Evolutionary conservation across 192 early-diverging fungal genomes (phyloP).

Genomic region (Coemansia furcata): DNA sequence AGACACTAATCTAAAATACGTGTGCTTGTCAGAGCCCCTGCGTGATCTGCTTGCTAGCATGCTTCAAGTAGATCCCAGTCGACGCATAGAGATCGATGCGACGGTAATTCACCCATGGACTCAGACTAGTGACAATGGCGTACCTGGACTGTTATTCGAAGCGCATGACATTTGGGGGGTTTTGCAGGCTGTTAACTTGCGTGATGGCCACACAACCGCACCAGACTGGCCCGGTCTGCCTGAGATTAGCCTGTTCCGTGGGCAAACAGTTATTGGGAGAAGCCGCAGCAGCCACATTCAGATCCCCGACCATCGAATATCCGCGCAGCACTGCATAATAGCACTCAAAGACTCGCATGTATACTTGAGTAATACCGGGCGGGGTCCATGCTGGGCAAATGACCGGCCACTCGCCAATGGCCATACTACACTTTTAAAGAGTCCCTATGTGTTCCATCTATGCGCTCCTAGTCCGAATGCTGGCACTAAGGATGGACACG

Average conservation of each 20-base stretch:
- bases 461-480: background rate
- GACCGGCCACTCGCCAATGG: conserved; percentile 8
- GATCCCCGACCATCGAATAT: conserved; percentile 30
- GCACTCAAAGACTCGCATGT: conserved; percentile 13
- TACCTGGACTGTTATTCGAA: conserved; percentile 22
- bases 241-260: conserved; percentile 27
- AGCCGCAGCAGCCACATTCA: conserved; percentile 42
- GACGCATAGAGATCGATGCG: conserved; percentile 29
- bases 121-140: conserved; percentile 31
- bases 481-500: background rate
- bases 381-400: conserved; percentile 23
- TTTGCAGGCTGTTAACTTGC: background rate
- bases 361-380: conserved; percentile 26
- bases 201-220: background rate
- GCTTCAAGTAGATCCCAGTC: conserved; percentile 29
- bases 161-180: conserved; percentile 34
- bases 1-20: conserved; percentile 20
- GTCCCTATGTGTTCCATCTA: conserved; percentile 26
- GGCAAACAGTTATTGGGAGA: conserved; percentile 28
- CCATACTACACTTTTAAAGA: conserved; percentile 8
- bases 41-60: conserved; percentile 27
- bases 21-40: conserved; percentile 18
- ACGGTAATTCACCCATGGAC: conserved; percentile 41
- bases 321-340: conserved; percentile 36
- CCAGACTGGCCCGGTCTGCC: background rate